Evolutionary conservation across 768 basidiomycete species (phyloP), one percentile per base, ranked within the genome.

Genomic region (Mrakia gelida): DNA sequence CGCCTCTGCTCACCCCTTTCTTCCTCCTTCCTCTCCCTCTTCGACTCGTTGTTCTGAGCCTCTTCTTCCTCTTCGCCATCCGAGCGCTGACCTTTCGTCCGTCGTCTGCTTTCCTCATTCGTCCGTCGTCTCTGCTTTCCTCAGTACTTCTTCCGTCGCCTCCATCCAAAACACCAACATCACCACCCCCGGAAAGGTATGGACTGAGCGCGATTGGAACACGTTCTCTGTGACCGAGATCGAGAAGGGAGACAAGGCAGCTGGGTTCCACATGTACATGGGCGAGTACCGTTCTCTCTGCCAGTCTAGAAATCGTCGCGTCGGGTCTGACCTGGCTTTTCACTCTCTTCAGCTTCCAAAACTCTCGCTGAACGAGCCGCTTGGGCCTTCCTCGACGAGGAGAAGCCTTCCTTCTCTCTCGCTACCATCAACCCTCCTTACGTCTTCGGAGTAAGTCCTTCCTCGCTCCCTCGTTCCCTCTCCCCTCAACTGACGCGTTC

Each of bases 311-410:
- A 38, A 3, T 38, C 4, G 38, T 38, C 8, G 38, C 54, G 3
- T 56, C 21, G 21, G 26, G 7, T 67, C 65, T 45, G 45, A 28
- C 65, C 65, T 38, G 54, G 49, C 41, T 81, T 82, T 81, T 86
- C 18, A 6, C 28, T 89, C 90, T 2, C 8, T 78, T 82, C n/a
- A 89, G 67, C 34, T 10, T 89, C 88, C 28, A 92, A 92, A 85
- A 87, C 86, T 2, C 84, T 91, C 1, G 90, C 91, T 0, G 92
- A 93, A 83, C 86, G 85, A 84, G 86, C 87, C 41, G 88, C 88
- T 9, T 90, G 89, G 89, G 83, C 84, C 4, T 87, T 86, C 79
- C 82, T 49, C n/a, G 54, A 75, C 15, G 75, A 75, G 70, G 38
- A 79, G 41, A 34, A 71, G 59, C 59, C 67, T 23, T 56, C 74